A percentile compares a stretch with the other conserved stretches of the same genome.
These are phyloP conservation scores for Chlorociboria aeruginascens DNA, from an alignment of 495 filamentous ascomycete species.

Conservation along the genomic window DNA sequence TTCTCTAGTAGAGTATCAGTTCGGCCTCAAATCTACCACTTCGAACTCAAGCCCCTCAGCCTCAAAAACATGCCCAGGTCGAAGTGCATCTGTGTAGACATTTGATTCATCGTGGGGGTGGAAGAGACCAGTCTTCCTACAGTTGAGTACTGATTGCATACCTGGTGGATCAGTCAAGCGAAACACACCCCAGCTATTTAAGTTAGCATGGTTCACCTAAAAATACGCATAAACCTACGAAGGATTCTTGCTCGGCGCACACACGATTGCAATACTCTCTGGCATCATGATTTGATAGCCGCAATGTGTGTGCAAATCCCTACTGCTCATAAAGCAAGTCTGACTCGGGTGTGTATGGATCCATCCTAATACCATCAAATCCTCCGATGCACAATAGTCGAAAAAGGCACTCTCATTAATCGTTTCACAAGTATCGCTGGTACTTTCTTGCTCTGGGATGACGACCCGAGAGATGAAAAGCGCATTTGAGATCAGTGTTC, in stretches of 20 bases:
- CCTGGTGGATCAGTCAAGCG: conserved; percentile 89
- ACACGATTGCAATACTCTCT: conserved; percentile 94
- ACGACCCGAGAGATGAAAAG: conserved; percentile 79
- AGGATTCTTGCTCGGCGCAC: conserved; percentile 69
- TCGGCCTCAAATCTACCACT: conserved; percentile 62
- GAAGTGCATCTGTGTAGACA: conserved; percentile 74
- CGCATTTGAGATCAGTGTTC: conserved; percentile 82
- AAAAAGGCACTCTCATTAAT: conserved; percentile 73
- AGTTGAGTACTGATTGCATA: conserved; percentile 63
- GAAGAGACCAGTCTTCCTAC: conserved; percentile 64
- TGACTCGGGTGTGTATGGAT: conserved; percentile 96
- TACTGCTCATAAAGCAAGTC: conserved; percentile 93
- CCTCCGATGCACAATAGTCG: conserved; percentile 75
- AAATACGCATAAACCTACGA: conserved; percentile 37
- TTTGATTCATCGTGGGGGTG: conserved; percentile 62
- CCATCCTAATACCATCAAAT: conserved; percentile 87
- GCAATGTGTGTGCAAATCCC: conserved; percentile 84
- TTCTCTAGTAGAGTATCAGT: not conserved
- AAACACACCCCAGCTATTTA: conserved; percentile 72
- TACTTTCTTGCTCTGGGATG: conserved; percentile 82
- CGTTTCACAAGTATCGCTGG: conserved; percentile 88
- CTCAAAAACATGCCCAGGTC: conserved; percentile 81
- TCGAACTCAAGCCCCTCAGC: conserved; percentile 60
- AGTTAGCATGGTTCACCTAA: conserved; percentile 6
- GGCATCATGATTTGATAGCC: conserved; percentile 91